These are phyloP conservation scores for Thymus mandschuricus DNA, from an alignment of 257 asterid species.

Conservation along the genomic window DNA sequence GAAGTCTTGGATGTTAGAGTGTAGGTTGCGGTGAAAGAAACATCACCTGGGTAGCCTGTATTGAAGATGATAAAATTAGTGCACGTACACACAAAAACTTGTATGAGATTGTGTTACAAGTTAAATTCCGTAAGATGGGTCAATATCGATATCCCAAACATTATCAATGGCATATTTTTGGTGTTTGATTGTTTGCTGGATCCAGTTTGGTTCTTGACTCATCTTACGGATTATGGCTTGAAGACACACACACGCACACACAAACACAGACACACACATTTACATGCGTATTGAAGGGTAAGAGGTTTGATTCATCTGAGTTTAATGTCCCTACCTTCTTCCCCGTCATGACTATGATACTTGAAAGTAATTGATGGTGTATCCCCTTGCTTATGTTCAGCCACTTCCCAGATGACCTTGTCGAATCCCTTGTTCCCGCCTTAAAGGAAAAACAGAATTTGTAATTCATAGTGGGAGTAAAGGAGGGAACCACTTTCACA, in stretches of 20 bases:
- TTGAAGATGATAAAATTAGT: constrained; percentile 25
- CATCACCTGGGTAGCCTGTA: constrained; percentile 94
- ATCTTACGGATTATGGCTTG: too few relatives aligned
- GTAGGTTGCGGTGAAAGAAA: constrained; percentile 71
- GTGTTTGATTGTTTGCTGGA: too few relatives aligned
- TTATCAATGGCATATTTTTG: too few relatives aligned
- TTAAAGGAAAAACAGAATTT: constrained; percentile 21
- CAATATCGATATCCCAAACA: too few relatives aligned
- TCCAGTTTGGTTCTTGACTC: too few relatives aligned
- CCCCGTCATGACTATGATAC: constrained; percentile 84
- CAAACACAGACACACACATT: too few relatives aligned
- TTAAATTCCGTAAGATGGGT: too few relatives aligned
- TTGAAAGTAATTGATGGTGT: constrained; percentile 86
- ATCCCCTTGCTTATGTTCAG: constrained; percentile 72
- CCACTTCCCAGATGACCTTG: constrained; percentile 97
- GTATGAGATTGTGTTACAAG: too few relatives aligned
- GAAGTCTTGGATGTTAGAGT: constrained; percentile 74
- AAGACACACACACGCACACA: too few relatives aligned
- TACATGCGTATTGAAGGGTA: neutral
- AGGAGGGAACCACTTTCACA: too few relatives aligned
- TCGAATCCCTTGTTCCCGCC: constrained; percentile 96
- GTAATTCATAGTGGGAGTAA: neutral
- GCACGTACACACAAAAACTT: neutral
- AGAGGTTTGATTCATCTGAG: neutral
- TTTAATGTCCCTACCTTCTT: constrained; percentile 69